Percentiles rank a stretch among this genome's conserved stretches.
Evolutionary conservation across 495 filamentous ascomycete genomes (phyloP).

Genomic region (Tuber borchii): DNA sequence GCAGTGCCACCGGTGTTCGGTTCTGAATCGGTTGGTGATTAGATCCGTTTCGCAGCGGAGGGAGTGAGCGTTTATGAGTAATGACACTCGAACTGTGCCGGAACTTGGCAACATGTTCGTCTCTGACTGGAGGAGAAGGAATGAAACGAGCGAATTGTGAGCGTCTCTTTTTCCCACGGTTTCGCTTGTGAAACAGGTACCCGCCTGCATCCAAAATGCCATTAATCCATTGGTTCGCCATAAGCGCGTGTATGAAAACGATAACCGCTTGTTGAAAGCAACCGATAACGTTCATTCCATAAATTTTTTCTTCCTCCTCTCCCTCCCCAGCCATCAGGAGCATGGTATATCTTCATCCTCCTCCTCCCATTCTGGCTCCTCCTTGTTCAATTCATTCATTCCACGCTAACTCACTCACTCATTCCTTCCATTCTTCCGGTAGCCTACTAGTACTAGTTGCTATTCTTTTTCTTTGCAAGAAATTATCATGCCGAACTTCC

Average conservation of each 20-base stretch:
- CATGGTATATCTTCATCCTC: not conserved
- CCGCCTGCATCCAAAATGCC: not conserved
- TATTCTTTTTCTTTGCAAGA: not conserved
- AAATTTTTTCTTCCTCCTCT: not conserved
- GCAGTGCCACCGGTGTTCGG: not conserved
- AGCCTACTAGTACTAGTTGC: not conserved
- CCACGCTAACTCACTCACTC: not conserved
- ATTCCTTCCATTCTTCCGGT: not conserved
- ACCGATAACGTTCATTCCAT: not conserved
- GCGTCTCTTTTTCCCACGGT: not conserved
- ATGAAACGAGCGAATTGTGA: not conserved
- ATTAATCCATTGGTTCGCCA: not conserved
- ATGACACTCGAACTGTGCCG: not conserved
- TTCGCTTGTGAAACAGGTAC: constrained; percentile 6
- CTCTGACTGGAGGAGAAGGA: not conserved
- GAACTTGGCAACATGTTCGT: constrained; percentile 1
- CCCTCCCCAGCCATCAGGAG: not conserved
- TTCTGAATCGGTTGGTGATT: not conserved
- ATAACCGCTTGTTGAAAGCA: not conserved
- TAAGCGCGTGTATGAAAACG: not conserved
- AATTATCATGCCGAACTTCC: not conserved
- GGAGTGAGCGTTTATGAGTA: not conserved
- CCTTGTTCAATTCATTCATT: not conserved
- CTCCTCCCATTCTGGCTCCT: not conserved
- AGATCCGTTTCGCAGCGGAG: not conserved